Evolutionary conservation across 148 eudicot species (phyloP).

Genomic region (Silene latifolia): DNA sequence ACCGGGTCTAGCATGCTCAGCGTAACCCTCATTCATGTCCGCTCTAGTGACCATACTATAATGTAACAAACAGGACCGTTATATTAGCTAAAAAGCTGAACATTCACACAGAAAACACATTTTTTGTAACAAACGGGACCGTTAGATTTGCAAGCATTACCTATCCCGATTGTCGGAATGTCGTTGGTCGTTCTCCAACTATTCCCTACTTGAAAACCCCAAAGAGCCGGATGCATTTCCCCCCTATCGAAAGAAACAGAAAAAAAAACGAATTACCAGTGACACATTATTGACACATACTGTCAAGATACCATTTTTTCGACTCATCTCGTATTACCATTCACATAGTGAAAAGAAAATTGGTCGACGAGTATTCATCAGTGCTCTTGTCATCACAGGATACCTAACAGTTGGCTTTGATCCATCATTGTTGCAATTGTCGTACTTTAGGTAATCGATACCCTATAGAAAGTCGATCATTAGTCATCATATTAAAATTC

Average conservation of each 20-base stretch:
- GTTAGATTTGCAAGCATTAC: constrained; percentile 27
- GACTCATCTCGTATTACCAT: constrained; percentile 42
- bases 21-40: constrained; percentile 67
- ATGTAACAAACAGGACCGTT: neutral
- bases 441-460: constrained; percentile 87
- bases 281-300: too few species aligned
- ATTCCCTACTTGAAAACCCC: constrained; percentile 68
- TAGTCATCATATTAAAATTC: too few species aligned
- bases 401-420: constrained; percentile 71
- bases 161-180: constrained; percentile 67
- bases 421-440: constrained; percentile 68
- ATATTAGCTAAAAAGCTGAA: neutral
- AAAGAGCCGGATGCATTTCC: constrained; percentile 78
- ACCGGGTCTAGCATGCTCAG: constrained; percentile 82
- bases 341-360: constrained; percentile 88
- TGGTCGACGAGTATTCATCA: constrained; percentile 70
- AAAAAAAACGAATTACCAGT: neutral
- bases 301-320: neutral
- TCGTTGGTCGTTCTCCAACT: constrained; percentile 92
- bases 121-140: too few species aligned
- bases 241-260: constrained; percentile 58
- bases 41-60: constrained; percentile 83
- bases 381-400: constrained; percentile 77
- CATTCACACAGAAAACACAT: neutral
- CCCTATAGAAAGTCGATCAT: constrained; percentile 37